These are phyloP conservation scores for Capsella rubella DNA, from an alignment of 441 rosid species.

Conservation along the genomic window DNA sequence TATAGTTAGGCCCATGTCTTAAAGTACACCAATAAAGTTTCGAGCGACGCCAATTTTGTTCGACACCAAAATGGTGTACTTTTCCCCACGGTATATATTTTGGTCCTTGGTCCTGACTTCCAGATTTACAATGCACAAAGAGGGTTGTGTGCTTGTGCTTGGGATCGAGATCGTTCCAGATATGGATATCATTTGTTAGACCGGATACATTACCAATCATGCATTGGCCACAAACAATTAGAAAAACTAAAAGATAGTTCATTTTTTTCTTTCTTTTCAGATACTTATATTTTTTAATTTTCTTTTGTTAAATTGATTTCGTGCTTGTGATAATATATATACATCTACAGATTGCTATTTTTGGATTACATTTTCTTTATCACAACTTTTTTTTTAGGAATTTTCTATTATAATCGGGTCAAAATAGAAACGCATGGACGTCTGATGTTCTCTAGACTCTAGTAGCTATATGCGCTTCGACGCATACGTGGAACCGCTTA, in stretches of 20 bases:
- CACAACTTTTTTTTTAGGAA: not conserved
- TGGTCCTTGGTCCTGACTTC: not conserved
- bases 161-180: not conserved
- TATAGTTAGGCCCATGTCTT: not conserved
- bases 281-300: not conserved
- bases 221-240: not conserved
- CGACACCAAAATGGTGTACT: not conserved
- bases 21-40: not conserved
- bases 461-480: not conserved
- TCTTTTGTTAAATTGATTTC: not conserved
- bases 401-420: constrained; percentile 1
- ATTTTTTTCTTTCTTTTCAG: not conserved
- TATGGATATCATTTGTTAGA: not conserved
- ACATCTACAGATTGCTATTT: not conserved
- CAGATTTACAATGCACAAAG: not conserved
- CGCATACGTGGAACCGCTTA: not conserved
- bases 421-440: constrained; percentile 5
- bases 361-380: not conserved
- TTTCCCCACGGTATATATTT: not conserved
- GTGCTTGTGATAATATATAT: not conserved
- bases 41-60: not conserved
- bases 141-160: not conserved
- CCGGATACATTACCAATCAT: not conserved
- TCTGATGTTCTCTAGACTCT: not conserved
- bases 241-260: not conserved